These are phyloP conservation scores for Austroboletus niveus DNA, from an alignment of 1,284 basidiomycete species.

Conservation along the genomic window DNA sequence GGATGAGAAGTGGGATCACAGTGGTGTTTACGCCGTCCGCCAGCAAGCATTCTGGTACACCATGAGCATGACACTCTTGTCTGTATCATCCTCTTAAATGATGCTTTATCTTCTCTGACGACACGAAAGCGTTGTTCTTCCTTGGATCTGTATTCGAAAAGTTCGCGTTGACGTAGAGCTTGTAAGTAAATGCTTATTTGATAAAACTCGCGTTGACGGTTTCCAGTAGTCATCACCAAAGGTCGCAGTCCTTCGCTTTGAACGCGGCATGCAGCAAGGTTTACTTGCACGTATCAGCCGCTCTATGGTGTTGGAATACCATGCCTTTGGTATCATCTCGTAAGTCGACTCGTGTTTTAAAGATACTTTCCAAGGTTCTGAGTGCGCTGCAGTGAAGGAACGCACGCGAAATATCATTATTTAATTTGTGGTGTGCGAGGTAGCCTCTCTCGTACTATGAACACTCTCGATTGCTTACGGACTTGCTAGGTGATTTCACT, in stretches of 20 bases:
- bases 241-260: slow-evolving; percentile 57
- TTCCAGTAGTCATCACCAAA: slow-evolving; percentile 53
- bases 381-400: slow-evolving; percentile 52
- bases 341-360: slow-evolving; percentile 26
- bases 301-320: slow-evolving; percentile 57
- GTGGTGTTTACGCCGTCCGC: slow-evolving; percentile 51
- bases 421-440: slow-evolving; percentile 77
- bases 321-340: slow-evolving; percentile 62
- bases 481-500: slow-evolving; percentile 62
- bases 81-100: slow-evolving; percentile 25
- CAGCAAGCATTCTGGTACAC: slow-evolving; percentile 78
- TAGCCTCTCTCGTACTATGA: slow-evolving; percentile 15
- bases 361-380: slow-evolving; percentile 8
- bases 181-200: slow-evolving; percentile 39
- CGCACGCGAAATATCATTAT: slow-evolving; percentile 69
- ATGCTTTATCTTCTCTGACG: slow-evolving; percentile 9
- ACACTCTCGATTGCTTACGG: slow-evolving; percentile 2
- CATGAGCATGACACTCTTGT: slow-evolving; percentile 72
- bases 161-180: slow-evolving; percentile 74
- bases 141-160: slow-evolving; percentile 73
- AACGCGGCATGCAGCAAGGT: slow-evolving; percentile 65
- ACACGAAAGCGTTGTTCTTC: slow-evolving; percentile 55
- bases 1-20: slow-evolving; percentile 54
- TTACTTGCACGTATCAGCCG: slow-evolving; percentile 57
- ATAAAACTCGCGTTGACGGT: slow-evolving; percentile 4